These are phyloP conservation scores for Melastoma malabathricum DNA, from an alignment of 345 rosid species.

Conservation along the genomic window DNA sequence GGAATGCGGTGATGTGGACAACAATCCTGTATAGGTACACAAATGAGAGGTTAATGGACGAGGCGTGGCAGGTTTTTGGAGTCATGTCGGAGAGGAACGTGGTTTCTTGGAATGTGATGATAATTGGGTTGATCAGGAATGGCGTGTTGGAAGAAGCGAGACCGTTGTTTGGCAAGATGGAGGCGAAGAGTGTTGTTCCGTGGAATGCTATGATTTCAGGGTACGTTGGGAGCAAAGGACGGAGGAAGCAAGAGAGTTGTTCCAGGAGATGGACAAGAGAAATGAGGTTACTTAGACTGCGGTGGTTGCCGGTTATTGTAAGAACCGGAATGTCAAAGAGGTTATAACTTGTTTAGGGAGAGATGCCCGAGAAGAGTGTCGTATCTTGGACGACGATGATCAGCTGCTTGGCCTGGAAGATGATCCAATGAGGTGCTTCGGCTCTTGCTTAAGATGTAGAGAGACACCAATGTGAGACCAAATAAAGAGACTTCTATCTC, in stretches of 20 bases:
- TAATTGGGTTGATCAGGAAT: constrained; percentile 37
- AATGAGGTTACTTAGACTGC: constrained; percentile 55
- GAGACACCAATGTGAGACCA: constrained; percentile 16
- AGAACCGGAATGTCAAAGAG: constrained; percentile 41
- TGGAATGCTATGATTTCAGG: constrained; percentile 49
- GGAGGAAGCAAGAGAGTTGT: constrained; percentile 30
- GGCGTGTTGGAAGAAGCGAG: constrained; percentile 38
- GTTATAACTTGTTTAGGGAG: constrained; percentile 32
- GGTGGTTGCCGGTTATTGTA: constrained; percentile 50
- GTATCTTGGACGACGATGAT: constrained; percentile 69
- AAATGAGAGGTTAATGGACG: constrained; percentile 29
- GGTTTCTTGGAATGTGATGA: constrained; percentile 55
- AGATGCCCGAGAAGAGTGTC: constrained; percentile 43
- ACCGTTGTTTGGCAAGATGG: constrained; percentile 30
- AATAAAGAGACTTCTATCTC: constrained; percentile 60
- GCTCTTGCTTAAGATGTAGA: constrained; percentile 31
- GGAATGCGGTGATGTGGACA: constrained; percentile 57
- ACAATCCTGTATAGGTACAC: constrained; percentile 34
- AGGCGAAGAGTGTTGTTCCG: constrained; percentile 28
- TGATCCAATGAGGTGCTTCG: constrained; percentile 34
- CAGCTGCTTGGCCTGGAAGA: constrained; percentile 52
- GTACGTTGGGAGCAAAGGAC: constrained; percentile 25
- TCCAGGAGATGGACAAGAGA: constrained; percentile 33
- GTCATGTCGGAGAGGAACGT: constrained; percentile 52
- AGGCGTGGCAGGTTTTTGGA: constrained; percentile 35